Percentiles rank a stretch among this genome's conserved stretches.
Conservation (phyloP, 768 basidiomycete species). For the Xerocomellus amylosporus region DNA sequence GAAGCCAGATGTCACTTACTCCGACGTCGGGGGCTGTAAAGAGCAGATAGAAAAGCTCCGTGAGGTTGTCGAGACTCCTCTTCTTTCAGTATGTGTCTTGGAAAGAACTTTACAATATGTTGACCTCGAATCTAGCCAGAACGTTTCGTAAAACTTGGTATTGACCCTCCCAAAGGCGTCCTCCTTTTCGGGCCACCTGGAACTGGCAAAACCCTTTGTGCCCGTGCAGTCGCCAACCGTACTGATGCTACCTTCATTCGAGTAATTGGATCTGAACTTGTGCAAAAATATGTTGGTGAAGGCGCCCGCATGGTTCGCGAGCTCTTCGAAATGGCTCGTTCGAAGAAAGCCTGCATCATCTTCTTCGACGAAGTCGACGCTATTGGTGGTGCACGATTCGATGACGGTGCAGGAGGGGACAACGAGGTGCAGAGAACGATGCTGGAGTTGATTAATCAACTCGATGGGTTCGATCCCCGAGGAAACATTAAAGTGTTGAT, state of each 20-base stretch:
- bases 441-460: constrained; percentile 97
- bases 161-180: constrained; percentile 98
- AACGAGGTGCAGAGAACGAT: constrained; percentile 99
- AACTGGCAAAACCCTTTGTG: constrained; percentile 98
- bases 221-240: constrained; percentile 95
- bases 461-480: constrained; percentile 97
- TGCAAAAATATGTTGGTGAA: constrained; percentile 99
- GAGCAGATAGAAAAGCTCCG: constrained; percentile 99
- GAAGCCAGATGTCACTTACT: constrained; percentile 97
- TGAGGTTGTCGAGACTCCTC: constrained; percentile 95
- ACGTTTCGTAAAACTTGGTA: constrained; percentile 95
- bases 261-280: constrained; percentile 97
- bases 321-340: constrained; percentile 97
- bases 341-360: constrained; percentile 99
- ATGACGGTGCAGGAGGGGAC: constrained; percentile 98
- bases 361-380: constrained; percentile 99
- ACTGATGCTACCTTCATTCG: constrained; percentile 99
- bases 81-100: constrained; percentile 71
- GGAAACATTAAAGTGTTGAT: constrained; percentile 99
- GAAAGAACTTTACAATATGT: not conserved
- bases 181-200: constrained; percentile 94
- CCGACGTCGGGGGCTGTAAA: constrained; percentile 97
- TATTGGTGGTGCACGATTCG: constrained; percentile 95
- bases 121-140: constrained; percentile 72
- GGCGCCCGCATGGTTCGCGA: constrained; percentile 99